A percentile compares a stretch with the other conserved stretches of the same genome.
phyloP scores from a whole-genome alignment of 768 basidiomycete species.

The Pleurotus salmoneostramineus region DNA sequence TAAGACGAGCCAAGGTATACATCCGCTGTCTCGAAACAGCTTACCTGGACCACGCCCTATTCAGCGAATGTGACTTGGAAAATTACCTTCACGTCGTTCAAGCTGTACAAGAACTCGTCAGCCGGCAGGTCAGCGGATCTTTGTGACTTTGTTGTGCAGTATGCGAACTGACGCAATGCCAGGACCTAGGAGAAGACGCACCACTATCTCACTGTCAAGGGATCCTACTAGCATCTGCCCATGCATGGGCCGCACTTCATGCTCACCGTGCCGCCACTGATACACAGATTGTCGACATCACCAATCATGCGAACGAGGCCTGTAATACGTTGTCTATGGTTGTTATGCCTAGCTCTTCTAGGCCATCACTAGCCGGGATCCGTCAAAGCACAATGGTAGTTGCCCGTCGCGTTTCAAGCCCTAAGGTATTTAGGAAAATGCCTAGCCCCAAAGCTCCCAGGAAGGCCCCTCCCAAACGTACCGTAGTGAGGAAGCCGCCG shows the following conservation, averaged over 20 bases:
- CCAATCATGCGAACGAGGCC: conserved; percentile 50
- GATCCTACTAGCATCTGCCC: conserved; percentile 51
- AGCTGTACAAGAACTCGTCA: conserved; percentile 39
- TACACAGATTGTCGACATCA: conserved; percentile 40
- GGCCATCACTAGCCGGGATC: not conserved
- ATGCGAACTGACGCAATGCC: not conserved
- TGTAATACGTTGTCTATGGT: conserved; percentile 41
- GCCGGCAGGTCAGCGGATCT: conserved; percentile 31
- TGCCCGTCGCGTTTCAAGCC: conserved; percentile 22
- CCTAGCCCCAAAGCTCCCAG: conserved; percentile 12
- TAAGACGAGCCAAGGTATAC: conserved; percentile 56
- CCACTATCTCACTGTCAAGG: conserved; percentile 25
- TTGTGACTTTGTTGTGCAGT: not conserved
- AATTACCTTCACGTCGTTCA: conserved; percentile 31
- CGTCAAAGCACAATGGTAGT: conserved; percentile 11
- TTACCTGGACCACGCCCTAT: conserved; percentile 28
- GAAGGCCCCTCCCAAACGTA: conserved; percentile 12
- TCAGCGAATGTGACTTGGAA: conserved; percentile 17
- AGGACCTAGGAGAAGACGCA: conserved; percentile 27
- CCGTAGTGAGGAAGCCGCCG: conserved; percentile 25
- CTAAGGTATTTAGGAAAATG: conserved; percentile 19
- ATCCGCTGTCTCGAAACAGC: conserved; percentile 49
- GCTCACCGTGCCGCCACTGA: conserved; percentile 52
- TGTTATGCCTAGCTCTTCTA: conserved; percentile 13
- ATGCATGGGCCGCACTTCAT: conserved; percentile 71